Conservation (phyloP, 2,329 filamentous ascomycete genomes). For the Diaporthe australafricana region DNA sequence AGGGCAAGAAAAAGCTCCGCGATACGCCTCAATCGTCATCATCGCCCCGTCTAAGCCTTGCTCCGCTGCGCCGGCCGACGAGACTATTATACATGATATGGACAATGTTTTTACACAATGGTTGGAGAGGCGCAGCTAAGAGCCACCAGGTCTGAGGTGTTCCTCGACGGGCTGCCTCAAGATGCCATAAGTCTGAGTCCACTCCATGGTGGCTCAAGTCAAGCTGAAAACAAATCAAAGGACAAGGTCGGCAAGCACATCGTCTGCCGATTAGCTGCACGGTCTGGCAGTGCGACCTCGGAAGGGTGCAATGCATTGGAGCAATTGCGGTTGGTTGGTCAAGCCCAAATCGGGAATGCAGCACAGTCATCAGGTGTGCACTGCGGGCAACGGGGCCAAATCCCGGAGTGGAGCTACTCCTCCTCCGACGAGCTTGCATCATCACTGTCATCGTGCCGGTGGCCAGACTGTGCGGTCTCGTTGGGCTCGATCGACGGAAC, state of each 20-base stretch:
- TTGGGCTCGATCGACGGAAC: slow-evolving; percentile 53
- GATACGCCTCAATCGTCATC: background rate
- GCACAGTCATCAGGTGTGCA: background rate
- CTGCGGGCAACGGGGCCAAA: too few species aligned
- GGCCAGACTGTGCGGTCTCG: slow-evolving; percentile 25
- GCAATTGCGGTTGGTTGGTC: background rate
- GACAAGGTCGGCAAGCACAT: background rate
- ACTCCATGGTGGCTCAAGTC: background rate
- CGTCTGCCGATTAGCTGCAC: background rate
- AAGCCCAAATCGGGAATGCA: background rate
- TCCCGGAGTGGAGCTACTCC: slow-evolving; percentile 24
- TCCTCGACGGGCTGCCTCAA: background rate
- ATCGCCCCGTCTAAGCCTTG: background rate
- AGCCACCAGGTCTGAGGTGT: background rate
- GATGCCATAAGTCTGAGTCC: background rate
- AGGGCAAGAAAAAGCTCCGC: background rate
- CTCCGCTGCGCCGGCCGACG: background rate
- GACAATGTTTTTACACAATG: slow-evolving; percentile 16
- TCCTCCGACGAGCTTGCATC: slow-evolving; percentile 67
- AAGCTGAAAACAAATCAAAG: background rate
- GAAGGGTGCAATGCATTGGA: background rate
- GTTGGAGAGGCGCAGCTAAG: background rate
- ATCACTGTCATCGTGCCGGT: slow-evolving; percentile 54
- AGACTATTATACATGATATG: slow-evolving; percentile 26
- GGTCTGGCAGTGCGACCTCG: background rate